A percentile compares a stretch with the other conserved stretches of the same genome.
These are phyloP conservation scores for Dianthus caryophyllus DNA, from an alignment of 148 eudicot genomes.

Conservation along the genomic window DNA sequence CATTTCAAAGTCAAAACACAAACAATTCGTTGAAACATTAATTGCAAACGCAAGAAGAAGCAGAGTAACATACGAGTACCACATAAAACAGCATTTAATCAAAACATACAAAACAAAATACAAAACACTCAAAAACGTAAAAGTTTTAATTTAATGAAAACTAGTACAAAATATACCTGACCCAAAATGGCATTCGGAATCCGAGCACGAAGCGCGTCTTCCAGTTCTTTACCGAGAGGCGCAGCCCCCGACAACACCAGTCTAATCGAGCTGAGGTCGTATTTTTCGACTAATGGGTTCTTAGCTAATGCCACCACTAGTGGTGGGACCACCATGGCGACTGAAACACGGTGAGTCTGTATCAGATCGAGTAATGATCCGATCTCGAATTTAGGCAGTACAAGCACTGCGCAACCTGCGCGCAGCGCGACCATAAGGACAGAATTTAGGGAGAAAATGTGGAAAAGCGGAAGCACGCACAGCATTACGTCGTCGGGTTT, in stretches of 20 bases:
- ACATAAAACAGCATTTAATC: no score
- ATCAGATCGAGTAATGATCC: slow-evolving; percentile 41
- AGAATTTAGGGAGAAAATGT: slow-evolving; percentile 71
- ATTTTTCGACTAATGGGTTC: slow-evolving; percentile 51
- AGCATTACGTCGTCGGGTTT: slow-evolving; percentile 59
- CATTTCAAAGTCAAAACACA: no score
- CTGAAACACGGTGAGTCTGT: slow-evolving; percentile 54
- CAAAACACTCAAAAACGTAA: no score
- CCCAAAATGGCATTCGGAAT: slow-evolving; percentile 73
- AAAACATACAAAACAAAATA: no score
- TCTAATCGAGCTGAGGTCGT: slow-evolving; percentile 57
- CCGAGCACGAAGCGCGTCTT: slow-evolving; percentile 61
- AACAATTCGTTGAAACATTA: no score
- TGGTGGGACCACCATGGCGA: slow-evolving; percentile 88
- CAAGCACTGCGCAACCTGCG: slow-evolving; percentile 54
- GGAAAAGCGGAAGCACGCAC: slow-evolving; percentile 75
- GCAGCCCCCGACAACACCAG: slow-evolving; percentile 90
- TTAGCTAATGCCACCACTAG: slow-evolving; percentile 73
- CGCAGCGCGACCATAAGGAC: slow-evolving; percentile 59
- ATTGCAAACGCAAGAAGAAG: no score
- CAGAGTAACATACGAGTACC: no score
- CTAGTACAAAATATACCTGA: slow-evolving; percentile 42
- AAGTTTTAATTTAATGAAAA: no score
- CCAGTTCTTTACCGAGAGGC: slow-evolving; percentile 89
- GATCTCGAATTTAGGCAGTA: slow-evolving; percentile 75